A percentile compares a stretch with the other conserved stretches of the same genome.
phyloP scores from a whole-genome alignment of 1,284 basidiomycete genomes.

The Psilocybe mexicana region DNA sequence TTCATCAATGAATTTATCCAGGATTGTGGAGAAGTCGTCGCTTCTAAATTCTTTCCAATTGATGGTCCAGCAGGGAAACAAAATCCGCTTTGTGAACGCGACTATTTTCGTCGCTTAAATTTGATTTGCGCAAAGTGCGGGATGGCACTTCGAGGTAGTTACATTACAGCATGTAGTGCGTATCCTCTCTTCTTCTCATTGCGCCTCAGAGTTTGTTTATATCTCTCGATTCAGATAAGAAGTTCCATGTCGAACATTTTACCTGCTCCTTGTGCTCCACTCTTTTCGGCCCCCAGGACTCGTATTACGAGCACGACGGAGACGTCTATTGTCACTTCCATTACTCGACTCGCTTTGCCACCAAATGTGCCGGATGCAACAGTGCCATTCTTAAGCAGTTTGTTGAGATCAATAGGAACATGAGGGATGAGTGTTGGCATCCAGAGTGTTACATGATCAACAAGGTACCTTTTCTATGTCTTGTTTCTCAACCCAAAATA shows the following conservation, averaged over 20 bases:
- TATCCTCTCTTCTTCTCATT: slow-evolving; percentile 29
- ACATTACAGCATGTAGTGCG: slow-evolving; percentile 98
- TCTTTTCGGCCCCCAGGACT: slow-evolving; percentile 96
- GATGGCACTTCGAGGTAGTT: slow-evolving; percentile 92
- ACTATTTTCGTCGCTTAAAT: slow-evolving; percentile 96
- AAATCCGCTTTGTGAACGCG: slow-evolving; percentile 94
- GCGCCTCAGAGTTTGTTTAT: slow-evolving; percentile 17
- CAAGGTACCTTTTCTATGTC: slow-evolving; percentile 60
- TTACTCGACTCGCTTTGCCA: slow-evolving; percentile 97
- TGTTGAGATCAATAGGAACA: slow-evolving; percentile 98
- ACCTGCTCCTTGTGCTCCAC: slow-evolving; percentile 97
- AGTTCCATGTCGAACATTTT: slow-evolving; percentile 99
- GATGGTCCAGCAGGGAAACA: slow-evolving; percentile 85
- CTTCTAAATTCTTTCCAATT: slow-evolving; percentile 98
- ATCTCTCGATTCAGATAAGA: slow-evolving; percentile 70
- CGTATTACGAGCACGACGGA: slow-evolving; percentile 97
- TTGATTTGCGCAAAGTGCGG: slow-evolving; percentile 97
- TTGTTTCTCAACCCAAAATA: slow-evolving; percentile 11
- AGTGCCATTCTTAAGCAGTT: slow-evolving; percentile 99
- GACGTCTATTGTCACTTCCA: slow-evolving; percentile 98
- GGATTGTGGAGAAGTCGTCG: slow-evolving; percentile 97
- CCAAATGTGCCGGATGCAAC: slow-evolving; percentile 96
- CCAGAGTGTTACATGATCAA: slow-evolving; percentile 99
- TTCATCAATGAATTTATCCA: slow-evolving; percentile 35
- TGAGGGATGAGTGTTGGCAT: slow-evolving; percentile 99